Evolutionary conservation across 192 early-diverging fungal species (phyloP), one percentile per base, ranked within the genome.

Genomic region (Rhizoclosmatium globosum): DNA sequence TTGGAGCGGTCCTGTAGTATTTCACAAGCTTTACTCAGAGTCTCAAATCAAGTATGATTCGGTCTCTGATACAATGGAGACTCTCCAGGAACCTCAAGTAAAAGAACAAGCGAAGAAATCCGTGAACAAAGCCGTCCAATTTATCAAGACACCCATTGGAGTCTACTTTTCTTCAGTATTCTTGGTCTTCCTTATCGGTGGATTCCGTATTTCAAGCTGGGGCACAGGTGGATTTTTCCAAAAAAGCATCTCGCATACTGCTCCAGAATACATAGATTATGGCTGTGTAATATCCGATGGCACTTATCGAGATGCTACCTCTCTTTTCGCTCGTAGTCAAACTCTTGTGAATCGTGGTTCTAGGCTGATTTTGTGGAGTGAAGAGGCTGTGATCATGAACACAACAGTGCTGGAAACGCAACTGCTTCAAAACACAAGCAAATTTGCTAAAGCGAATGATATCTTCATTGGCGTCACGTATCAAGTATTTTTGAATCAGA

Each of bases 191-290:
- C 13, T 57, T 57, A 57, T 57, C 21, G 56, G 56, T n/a, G 56
- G 56, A 13, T 57, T 57, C 21, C 56, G 56, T n/a, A n/a, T 57
- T n/a, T 57, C 56, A n/a, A 57, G 56, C 21, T 57, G 56, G 56
- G 56, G 56, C 56, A n/a, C 56, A 13, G 56, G 56, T n/a, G 56
- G 56, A 13, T 57, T 57, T 57, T 57, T 57, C 56, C 56, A 57
- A n/a, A 13, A 57, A n/a, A 57, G 56, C 1, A 57, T 57, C 21
- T 57, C 56, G 15, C 56, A 57, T 17, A 13, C 13, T n/a, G 13
- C 21, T 13, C 56, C 56, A 57, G 56, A 57, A 13, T 17, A 57
- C 15, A 57, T n/a, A n/a, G 21, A 17, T 17, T 57, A 17, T n/a
- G 56, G 56, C 13, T 57, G 56, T n/a, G 56, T 57, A 17, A 57